A percentile compares a stretch with the other conserved stretches of the same genome.
phyloP scores from a whole-genome alignment of 306 rosid species.

The Prunus kanzakura region DNA sequence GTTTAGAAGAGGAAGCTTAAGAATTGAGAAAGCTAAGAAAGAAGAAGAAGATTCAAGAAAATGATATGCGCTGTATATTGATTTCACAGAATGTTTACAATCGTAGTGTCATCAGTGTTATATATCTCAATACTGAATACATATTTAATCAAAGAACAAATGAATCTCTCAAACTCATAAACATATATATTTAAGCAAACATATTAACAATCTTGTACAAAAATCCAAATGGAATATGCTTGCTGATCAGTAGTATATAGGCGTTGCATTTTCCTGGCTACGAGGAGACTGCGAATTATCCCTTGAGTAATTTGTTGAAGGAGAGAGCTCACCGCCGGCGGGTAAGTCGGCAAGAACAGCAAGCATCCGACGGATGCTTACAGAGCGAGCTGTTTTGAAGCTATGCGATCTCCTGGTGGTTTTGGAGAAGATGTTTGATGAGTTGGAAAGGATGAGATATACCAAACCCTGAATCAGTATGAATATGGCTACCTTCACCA shows the following conservation, averaged over 20 bases:
- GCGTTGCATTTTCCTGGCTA: conserved; percentile 7
- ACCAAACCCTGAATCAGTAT: conserved; percentile 64
- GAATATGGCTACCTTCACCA: conserved; percentile 63
- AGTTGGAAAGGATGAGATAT: conserved; percentile 72
- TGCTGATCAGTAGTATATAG: no score
- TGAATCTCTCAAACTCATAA: no score
- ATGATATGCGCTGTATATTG: no score
- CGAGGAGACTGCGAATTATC: conserved; percentile 27
- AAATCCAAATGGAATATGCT: not conserved
- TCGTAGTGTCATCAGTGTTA: no score
- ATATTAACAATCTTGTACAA: no score
- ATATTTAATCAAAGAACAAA: no score
- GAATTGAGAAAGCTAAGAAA: no score
- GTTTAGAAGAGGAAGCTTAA: no score
- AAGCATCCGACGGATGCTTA: conserved; percentile 59
- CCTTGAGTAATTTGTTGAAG: conserved; percentile 26
- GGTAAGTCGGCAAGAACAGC: conserved; percentile 73
- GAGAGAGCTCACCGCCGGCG: conserved; percentile 57
- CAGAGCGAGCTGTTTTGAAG: conserved; percentile 65
- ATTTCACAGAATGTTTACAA: no score
- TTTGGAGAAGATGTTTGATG: conserved; percentile 74
- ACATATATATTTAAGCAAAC: no score
- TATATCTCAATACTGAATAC: no score
- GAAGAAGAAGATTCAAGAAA: no score
- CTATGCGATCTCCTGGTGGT: conserved; percentile 36